A percentile compares a stretch with the other conserved stretches of the same genome.
Evolutionary conservation across 2,329 filamentous ascomycete species (phyloP).

Genomic region (Xylaria sp.): DNA sequence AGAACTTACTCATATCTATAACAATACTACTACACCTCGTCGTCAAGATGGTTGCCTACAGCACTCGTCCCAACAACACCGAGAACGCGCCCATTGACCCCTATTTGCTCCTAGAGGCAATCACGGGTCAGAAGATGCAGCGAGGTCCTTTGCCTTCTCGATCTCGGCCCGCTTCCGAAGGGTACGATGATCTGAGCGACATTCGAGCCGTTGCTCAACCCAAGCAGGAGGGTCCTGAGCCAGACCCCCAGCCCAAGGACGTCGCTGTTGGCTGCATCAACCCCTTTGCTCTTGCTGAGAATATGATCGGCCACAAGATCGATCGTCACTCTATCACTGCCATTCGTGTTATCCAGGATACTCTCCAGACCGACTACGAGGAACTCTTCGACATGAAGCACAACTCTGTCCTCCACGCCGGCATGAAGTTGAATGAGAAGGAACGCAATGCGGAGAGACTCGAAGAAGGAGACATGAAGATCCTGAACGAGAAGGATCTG

Average conservation of each 20-base stretch:
- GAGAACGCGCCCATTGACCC: constrained; percentile 41
- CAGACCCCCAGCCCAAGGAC: constrained; percentile 48
- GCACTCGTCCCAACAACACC: constrained; percentile 25
- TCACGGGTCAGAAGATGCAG: constrained; percentile 45
- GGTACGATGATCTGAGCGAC: constrained; percentile 45
- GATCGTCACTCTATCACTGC: constrained; percentile 45
- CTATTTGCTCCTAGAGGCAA: constrained; percentile 47
- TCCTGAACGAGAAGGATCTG: constrained; percentile 50
- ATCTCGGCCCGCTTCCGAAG: constrained; percentile 38
- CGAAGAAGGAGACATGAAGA: constrained; percentile 47
- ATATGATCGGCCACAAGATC: constrained; percentile 49
- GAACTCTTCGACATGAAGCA: constrained; percentile 55
- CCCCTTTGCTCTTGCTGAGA: constrained; percentile 52
- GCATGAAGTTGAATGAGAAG: constrained; percentile 48
- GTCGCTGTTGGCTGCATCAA: constrained; percentile 49
- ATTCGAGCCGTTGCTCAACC: constrained; percentile 32
- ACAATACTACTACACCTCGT: neutral
- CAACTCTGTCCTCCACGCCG: constrained; percentile 49
- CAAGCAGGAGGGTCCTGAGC: constrained; percentile 36
- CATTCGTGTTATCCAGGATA: constrained; percentile 46
- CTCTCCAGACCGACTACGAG: constrained; percentile 54
- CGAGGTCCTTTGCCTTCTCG: constrained; percentile 34
- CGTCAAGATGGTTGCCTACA: constrained; percentile 34
- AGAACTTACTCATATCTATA: neutral
- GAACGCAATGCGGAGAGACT: constrained; percentile 46